A percentile compares a stretch with the other conserved stretches of the same genome.
Conservation (phyloP, 768 basidiomycete genomes). For the Pleurotus citrinopileatus region DNA sequence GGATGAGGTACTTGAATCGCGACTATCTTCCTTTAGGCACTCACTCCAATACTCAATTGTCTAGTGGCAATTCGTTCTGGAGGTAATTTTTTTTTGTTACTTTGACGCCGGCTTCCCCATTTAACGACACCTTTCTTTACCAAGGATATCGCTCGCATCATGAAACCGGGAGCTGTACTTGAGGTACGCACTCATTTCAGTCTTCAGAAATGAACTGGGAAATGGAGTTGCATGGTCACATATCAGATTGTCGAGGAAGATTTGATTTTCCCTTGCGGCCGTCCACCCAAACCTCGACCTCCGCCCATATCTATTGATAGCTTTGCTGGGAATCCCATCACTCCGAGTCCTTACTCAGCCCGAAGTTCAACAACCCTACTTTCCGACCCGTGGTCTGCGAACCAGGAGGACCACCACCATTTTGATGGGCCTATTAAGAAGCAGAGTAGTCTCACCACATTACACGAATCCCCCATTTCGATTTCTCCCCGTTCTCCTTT, state of each 20-base stretch:
- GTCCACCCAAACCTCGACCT: constrained; percentile 17
- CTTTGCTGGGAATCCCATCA: constrained; percentile 5
- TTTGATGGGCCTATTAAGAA: constrained; percentile 19
- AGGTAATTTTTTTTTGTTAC: constrained; percentile 38
- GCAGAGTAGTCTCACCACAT: constrained; percentile 20
- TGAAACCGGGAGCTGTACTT: constrained; percentile 57
- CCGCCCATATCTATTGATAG: constrained; percentile 15
- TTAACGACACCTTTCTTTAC: constrained; percentile 10
- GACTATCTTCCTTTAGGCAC: constrained; percentile 3
- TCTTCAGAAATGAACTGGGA: not conserved
- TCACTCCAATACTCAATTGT: constrained; percentile 13
- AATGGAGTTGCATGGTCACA: constrained; percentile 2
- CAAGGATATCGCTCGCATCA: constrained; percentile 71
- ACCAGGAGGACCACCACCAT: constrained; percentile 12
- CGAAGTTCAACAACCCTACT: constrained; percentile 22
- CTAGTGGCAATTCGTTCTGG: constrained; percentile 64
- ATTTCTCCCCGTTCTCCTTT: constrained; percentile 12
- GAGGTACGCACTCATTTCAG: constrained; percentile 44
- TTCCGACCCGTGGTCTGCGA: constrained; percentile 20
- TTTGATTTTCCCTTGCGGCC: constrained; percentile 61
- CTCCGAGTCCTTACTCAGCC: constrained; percentile 12
- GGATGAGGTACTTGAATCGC: constrained; percentile 45
- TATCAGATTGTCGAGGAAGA: constrained; percentile 73
- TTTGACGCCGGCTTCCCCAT: constrained; percentile 15
- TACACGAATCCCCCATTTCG: constrained; percentile 20